Percentiles rank a stretch among this genome's conserved stretches.
Evolutionary conservation across 352 stramenopile genomes (phyloP).

Genomic region (Pythium graminicola): DNA sequence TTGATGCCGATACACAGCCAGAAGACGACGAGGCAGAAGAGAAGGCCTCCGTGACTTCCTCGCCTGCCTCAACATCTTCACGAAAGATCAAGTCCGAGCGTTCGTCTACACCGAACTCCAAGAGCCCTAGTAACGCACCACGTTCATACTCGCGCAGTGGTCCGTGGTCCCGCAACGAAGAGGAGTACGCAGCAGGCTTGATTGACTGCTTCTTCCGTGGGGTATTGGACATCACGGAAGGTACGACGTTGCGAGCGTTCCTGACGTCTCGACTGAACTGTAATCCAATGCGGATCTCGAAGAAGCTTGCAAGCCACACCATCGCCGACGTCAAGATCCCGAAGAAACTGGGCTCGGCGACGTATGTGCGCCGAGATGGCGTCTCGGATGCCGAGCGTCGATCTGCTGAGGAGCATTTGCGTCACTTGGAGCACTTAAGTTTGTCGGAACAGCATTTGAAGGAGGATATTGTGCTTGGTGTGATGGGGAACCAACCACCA

Average conservation of each 20-base stretch:
- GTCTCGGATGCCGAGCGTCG: slow-evolving; percentile 29
- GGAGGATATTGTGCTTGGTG: slow-evolving; percentile 15
- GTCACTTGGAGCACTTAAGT: slow-evolving; percentile 28
- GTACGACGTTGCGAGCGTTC: slow-evolving; percentile 83
- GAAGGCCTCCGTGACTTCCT: neutral
- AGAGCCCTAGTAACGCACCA: slow-evolving; percentile 17
- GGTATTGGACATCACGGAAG: slow-evolving; percentile 71
- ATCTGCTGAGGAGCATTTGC: slow-evolving; percentile 34
- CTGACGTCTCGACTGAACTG: slow-evolving; percentile 87
- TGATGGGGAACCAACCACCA: slow-evolving; percentile 17
- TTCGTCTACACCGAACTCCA: neutral
- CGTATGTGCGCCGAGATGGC: slow-evolving; percentile 32
- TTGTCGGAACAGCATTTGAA: slow-evolving; percentile 15
- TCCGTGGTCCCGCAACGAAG: slow-evolving; percentile 36
- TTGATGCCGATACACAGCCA: too few relatives aligned
- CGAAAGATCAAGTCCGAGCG: slow-evolving; percentile 11
- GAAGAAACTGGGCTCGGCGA: slow-evolving; percentile 23
- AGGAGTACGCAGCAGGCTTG: slow-evolving; percentile 69
- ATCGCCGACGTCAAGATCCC: slow-evolving; percentile 21
- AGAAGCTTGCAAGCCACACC: slow-evolving; percentile 77
- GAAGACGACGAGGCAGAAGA: slow-evolving; percentile 8
- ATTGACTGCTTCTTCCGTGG: slow-evolving; percentile 87
- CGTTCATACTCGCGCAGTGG: slow-evolving; percentile 31
- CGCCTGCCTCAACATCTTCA: slow-evolving; percentile 14
- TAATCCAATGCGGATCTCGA: slow-evolving; percentile 92